Conservation (phyloP, 1,284 basidiomycete species). For the Trametes polyzona region DNA sequence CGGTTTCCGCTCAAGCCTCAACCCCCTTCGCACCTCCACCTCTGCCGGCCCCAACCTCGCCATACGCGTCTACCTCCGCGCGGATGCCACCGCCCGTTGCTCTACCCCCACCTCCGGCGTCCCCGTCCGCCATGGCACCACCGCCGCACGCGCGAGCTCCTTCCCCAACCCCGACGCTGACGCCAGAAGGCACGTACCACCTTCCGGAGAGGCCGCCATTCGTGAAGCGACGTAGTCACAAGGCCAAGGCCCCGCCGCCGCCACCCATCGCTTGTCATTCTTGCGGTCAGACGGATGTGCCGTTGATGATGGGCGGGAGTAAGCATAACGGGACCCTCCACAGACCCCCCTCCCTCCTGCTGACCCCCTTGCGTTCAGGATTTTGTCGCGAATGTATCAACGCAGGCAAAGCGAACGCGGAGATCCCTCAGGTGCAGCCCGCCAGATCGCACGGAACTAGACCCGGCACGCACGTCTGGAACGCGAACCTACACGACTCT, state of each 20-base stretch:
- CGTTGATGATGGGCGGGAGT: slow-evolving; percentile 72
- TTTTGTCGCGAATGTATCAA: slow-evolving; percentile 59
- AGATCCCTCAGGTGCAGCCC: slow-evolving; percentile 19
- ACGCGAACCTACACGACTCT: background rate
- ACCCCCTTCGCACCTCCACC: no score
- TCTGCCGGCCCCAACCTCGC: no score
- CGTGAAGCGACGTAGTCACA: slow-evolving; percentile 30
- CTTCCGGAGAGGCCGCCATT: slow-evolving; percentile 4
- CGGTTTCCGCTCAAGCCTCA: no score
- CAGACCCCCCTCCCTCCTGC: no score
- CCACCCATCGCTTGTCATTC: slow-evolving; percentile 55
- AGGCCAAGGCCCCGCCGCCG: slow-evolving; percentile 31
- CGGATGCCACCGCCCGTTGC: no score
- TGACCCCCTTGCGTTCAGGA: no score
- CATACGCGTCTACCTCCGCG: no score
- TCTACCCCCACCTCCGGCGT: no score
- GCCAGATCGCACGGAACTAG: background rate
- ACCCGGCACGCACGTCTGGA: background rate
- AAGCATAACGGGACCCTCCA: slow-evolving; percentile 35
- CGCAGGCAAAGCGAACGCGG: slow-evolving; percentile 36
- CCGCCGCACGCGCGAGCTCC: background rate
- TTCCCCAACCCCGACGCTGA: no score
- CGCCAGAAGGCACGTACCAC: no score
- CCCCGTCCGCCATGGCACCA: no score
- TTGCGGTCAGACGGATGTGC: slow-evolving; percentile 69